Conservation (phyloP, 2,329 filamentous ascomycete genomes). For the Capronia epimyces region DNA sequence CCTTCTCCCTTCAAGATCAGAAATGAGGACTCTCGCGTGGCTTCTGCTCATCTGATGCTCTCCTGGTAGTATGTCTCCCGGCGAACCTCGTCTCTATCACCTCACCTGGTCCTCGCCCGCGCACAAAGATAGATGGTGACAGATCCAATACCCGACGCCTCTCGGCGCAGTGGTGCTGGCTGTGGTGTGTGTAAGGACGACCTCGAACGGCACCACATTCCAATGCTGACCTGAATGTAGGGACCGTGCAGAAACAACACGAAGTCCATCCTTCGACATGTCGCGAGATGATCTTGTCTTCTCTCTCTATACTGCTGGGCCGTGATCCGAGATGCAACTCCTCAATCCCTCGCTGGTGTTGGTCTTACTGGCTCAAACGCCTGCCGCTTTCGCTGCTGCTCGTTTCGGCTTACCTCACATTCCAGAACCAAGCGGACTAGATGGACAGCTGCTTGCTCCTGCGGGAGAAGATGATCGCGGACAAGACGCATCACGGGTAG, state of each 20-base stretch:
- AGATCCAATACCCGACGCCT: too few species aligned
- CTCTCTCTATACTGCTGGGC: neutral
- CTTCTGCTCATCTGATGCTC: too few species aligned
- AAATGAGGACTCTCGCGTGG: too few species aligned
- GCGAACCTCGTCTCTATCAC: too few species aligned
- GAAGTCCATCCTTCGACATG: neutral
- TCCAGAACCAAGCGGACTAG: slow-evolving; percentile 1
- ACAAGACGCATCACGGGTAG: neutral
- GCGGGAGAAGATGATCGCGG: neutral
- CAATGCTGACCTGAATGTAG: slow-evolving; percentile 15
- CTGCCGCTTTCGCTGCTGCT: neutral
- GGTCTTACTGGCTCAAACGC: slow-evolving; percentile 1
- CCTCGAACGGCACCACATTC: slow-evolving; percentile 11
- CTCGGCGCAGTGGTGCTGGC: too few species aligned
- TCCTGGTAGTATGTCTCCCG: too few species aligned
- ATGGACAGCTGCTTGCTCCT: slow-evolving; percentile 1
- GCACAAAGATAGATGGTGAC: too few species aligned
- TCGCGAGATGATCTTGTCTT: neutral
- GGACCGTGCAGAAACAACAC: slow-evolving; percentile 17
- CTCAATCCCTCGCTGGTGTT: slow-evolving; percentile 2
- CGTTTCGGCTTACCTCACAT: neutral
- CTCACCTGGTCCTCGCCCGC: too few species aligned
- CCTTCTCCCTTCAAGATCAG: too few species aligned
- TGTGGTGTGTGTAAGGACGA: neutral
- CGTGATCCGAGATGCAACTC: slow-evolving; percentile 1